Evolutionary conservation across 108 stramenopile genomes (phyloP).

Genomic region (Nitzschia putrida): DNA sequence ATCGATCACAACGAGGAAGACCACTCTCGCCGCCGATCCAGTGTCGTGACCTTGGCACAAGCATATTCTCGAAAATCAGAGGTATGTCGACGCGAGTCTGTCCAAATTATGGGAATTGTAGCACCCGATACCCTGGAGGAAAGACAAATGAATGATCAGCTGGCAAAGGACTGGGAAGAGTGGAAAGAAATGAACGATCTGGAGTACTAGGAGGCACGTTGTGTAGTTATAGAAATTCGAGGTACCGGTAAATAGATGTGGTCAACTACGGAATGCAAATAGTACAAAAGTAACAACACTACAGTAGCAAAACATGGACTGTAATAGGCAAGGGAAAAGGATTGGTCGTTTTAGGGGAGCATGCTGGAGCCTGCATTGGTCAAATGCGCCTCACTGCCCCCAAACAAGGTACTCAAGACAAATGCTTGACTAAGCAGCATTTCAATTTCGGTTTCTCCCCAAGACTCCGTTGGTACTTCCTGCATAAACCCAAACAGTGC

Average conservation of each 20-base stretch:
- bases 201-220: not conserved
- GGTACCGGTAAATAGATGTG: too few species aligned
- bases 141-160: conserved; percentile 7
- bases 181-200: conserved; percentile 6
- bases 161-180: conserved; percentile 15
- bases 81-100: conserved; percentile 30
- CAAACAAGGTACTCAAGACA: conserved; percentile 85
- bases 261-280: too few species aligned
- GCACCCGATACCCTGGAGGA: conserved; percentile 23
- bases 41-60: conserved; percentile 29
- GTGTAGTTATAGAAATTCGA: not conserved
- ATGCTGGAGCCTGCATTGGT: not conserved
- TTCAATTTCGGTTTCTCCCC: conserved; percentile 86
- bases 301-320: too few species aligned
- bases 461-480: conserved; percentile 73
- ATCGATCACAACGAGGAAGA: not conserved
- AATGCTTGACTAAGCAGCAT: conserved; percentile 82
- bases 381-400: conserved; percentile 85
- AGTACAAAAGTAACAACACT: too few species aligned
- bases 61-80: conserved; percentile 24
- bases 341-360: too few species aligned
- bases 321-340: too few species aligned
- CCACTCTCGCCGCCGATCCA: conserved; percentile 28
- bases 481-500: conserved; percentile 96
- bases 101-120: conserved; percentile 25